Conservation (phyloP, 192 early-diverging fungal species). For the Backusella sp. region DNA sequence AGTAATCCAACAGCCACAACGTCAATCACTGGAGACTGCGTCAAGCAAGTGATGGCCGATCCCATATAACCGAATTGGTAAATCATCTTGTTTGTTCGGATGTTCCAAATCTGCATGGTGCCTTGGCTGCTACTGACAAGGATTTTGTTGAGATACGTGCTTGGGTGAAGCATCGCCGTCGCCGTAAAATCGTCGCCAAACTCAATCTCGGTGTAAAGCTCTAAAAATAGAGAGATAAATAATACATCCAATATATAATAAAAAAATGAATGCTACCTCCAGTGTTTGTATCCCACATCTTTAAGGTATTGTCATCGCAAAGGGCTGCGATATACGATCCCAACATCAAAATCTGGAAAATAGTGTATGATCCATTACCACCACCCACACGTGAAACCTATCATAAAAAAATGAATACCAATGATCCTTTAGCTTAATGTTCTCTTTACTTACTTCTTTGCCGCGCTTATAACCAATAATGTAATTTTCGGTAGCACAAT, state of each 20-base stretch:
- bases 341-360: conserved; percentile 68
- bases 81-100: conserved; percentile 73
- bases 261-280: conserved; percentile 48
- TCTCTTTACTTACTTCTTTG: conserved; percentile 48
- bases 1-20: conserved; percentile 90
- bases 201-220: conserved; percentile 71
- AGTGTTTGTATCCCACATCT: conserved; percentile 73
- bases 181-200: conserved; percentile 74
- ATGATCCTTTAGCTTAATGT: background rate
- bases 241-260: too few relatives aligned
- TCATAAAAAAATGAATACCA: conserved; percentile 19
- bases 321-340: conserved; percentile 75
- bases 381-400: conserved; percentile 30
- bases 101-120: conserved; percentile 93
- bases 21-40: conserved; percentile 89
- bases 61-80: conserved; percentile 80
- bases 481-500: conserved; percentile 65
- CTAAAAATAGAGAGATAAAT: conserved; percentile 38
- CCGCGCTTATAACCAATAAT: conserved; percentile 67
- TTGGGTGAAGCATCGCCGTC: conserved; percentile 84
- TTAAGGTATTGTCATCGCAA: conserved; percentile 77
- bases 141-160: conserved; percentile 98
- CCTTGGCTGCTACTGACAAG: conserved; percentile 85
- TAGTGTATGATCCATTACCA: conserved; percentile 39
- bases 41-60: conserved; percentile 74